These are phyloP conservation scores for Spizellomyces punctatus DNA, from an alignment of 192 early-diverging fungal species.

Conservation along the genomic window DNA sequence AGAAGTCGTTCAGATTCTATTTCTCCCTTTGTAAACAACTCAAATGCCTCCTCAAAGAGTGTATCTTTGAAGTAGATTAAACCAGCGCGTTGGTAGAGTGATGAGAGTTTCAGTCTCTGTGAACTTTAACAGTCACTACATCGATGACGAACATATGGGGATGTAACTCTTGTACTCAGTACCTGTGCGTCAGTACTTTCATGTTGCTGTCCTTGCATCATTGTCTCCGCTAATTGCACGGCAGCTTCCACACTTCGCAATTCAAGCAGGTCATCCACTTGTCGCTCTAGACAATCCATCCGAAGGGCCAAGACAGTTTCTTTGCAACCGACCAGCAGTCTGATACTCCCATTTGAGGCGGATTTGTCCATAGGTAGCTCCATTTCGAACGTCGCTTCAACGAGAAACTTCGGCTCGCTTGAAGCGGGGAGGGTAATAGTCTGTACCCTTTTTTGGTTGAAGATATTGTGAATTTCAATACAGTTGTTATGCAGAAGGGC, in stretches of 20 bases:
- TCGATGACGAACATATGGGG: neutral
- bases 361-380: constrained; percentile 38
- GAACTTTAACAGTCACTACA: neutral
- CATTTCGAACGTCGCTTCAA: constrained; percentile 53
- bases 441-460: constrained; percentile 67
- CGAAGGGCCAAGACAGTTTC: constrained; percentile 63
- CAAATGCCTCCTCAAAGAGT: constrained; percentile 69
- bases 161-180: neutral
- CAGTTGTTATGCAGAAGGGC: constrained; percentile 67
- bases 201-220: constrained; percentile 43
- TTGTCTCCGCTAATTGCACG: constrained; percentile 55
- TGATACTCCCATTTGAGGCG: constrained; percentile 30
- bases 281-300: constrained; percentile 59
- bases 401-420: constrained; percentile 34
- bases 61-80: constrained; percentile 63
- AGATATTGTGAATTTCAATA: constrained; percentile 76
- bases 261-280: constrained; percentile 67
- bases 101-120: constrained; percentile 13
- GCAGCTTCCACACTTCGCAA: constrained; percentile 61
- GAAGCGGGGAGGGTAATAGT: constrained; percentile 41
- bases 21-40: constrained; percentile 62
- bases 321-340: constrained; percentile 58
- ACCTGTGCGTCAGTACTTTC: neutral
- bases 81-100: constrained; percentile 65
- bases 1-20: constrained; percentile 64